Evolutionary conservation across 164 flowering plant genomes (phyloP).

Genomic region (Vitis riparia): DNA sequence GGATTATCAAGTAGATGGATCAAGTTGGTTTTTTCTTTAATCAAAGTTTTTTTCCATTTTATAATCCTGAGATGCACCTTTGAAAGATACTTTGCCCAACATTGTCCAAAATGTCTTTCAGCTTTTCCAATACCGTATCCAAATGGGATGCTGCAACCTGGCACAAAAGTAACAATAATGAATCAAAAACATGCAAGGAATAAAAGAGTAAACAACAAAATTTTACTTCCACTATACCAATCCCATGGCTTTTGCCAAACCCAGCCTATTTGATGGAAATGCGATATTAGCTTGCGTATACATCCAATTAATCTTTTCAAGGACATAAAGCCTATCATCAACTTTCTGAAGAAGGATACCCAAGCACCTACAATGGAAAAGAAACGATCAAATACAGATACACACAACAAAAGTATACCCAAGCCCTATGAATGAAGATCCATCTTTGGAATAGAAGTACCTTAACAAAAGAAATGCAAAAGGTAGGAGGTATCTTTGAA

Average conservation of each 20-base stretch:
- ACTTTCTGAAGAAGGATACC: slow-evolving; percentile 94
- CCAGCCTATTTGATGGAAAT: slow-evolving; percentile 79
- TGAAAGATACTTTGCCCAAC: slow-evolving; percentile 70
- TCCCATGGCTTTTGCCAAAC: slow-evolving; percentile 96
- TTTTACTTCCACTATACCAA: slow-evolving; percentile 52
- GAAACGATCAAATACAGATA: not conserved
- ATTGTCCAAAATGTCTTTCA: slow-evolving; percentile 79
- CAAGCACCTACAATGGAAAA: slow-evolving; percentile 59
- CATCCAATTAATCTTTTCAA: slow-evolving; percentile 86
- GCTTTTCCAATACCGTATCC: slow-evolving; percentile 90
- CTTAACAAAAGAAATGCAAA: too few species aligned
- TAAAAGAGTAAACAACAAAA: not conserved
- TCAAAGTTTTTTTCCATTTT: not conserved
- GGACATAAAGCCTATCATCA: slow-evolving; percentile 70
- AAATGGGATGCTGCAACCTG: slow-evolving; percentile 98
- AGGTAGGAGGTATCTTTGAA: too few species aligned
- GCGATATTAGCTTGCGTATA: slow-evolving; percentile 76
- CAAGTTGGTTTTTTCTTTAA: too few species aligned
- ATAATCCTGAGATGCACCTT: slow-evolving; percentile 40
- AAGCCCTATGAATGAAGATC: too few species aligned
- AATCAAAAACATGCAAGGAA: not conserved
- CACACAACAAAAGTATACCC: not conserved
- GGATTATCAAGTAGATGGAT: too few species aligned
- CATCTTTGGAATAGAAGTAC: too few species aligned
- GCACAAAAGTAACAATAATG: not conserved